Evolutionary conservation across 495 filamentous ascomycete genomes (phyloP), one percentile per base, ranked within the genome.

Genomic region (Penicillium crystallinum): DNA sequence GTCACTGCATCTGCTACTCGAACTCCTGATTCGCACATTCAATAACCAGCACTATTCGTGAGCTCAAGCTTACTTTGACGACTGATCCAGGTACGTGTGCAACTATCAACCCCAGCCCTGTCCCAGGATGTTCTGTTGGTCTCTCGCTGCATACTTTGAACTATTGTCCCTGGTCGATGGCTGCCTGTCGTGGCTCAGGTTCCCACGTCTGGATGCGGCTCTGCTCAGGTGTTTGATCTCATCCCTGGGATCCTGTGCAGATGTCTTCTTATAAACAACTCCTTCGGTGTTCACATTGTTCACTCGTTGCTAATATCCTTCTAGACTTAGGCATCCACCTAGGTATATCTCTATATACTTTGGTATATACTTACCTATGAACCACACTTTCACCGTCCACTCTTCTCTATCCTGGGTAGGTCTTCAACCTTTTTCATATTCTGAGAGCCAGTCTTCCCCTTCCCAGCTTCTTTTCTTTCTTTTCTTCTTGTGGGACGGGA

Each of bases 1-100:
- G 54, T 56, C 58, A 59, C 60, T 63, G 45, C 59, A 58, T 63
- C 49, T 49, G 44, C 47, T 47, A 17, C n/a, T 43, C 9, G 30
- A 17, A 25, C 46, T 29, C 40, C n/a, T 37, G 40, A 52, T 57
- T 54, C 42, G 49, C 23, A 47, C 55, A 53, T 38, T 47, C 39
- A 21, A 21, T 6, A 34, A 34, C 43, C 22, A 44, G 30, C 41
- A 25, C 4, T 27, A 31, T 47, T 37, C 19, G 23, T 50, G 36
- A 31, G n/a, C 27, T 11, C 22, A 40, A 49, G 35, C 46, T 44
- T 50, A 19, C 37, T 18, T 23, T 52, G 1, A n/a, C n/a, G 19
- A 18, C 30, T 27, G 8, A 49, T 21, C 23, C 23, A 48, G 46
- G 46, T 48, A 48, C 46, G 46, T 48, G 33, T 29, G 11, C 22